Evolutionary conservation across 371 early-diverging fungal species (phyloP), one percentile per base, ranked within the genome.

Genomic region (Gilbertella persicaria): DNA sequence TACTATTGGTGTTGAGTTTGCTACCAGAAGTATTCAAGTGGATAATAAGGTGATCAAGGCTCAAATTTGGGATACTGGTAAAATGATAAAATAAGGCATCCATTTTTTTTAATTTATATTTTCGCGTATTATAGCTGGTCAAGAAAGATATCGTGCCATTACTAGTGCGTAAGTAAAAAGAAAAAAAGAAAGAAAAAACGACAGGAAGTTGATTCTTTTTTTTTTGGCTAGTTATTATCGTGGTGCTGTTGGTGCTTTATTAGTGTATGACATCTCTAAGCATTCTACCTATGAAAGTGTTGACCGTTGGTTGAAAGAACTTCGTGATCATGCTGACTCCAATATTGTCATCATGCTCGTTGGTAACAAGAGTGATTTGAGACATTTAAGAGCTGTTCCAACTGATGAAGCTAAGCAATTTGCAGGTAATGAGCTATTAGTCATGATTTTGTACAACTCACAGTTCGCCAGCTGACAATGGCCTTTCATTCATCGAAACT

Each of bases 1-100:
- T 20, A 99, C 99, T 50, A 99, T 99, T 60, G 99, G 99, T 52
- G 99, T 99, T 35, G 97, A 99, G 69, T 99, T 99, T 80, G 98
- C 96, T 35, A 98, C 99, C 30, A 84, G 96, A 58, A 89, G 86
- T 71, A 94, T 99, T 70, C 91, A 95, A 64, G 93, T 99, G 17
- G 95, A 97, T 62, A 84, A 86, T 45, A 93, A 95, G 72, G 91
- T 89, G 20, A 92, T 99, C 59, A 99, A 99, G 75, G 97, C 97
- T 40, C 99, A 99, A 75, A 98, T 99, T 64, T 99, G 99, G 99
- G 99, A 68, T 55, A 68, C 69, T 47, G 87, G 84, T 80, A 67
- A 67, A 58, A 37, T 5, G 45, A 39, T 25, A 28, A n/a, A 33
- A 42, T 23, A 19, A 21, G n/a, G n/a, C 10, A 6, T 28, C 9